Conservation (phyloP, 495 filamentous ascomycete species). For the Neurospora sp. region DNA sequence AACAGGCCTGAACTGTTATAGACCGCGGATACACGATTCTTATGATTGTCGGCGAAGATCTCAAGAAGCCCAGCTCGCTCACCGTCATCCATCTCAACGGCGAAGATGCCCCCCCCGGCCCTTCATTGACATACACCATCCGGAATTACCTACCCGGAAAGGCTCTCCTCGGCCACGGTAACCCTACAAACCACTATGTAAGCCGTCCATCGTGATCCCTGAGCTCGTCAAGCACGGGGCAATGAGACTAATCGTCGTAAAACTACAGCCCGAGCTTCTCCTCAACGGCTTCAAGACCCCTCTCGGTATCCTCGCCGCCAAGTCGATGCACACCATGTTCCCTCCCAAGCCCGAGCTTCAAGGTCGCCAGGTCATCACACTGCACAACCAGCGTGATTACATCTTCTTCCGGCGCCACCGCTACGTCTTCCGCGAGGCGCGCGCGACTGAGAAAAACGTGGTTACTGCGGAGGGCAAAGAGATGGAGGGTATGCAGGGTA, state of each 20-base stretch:
- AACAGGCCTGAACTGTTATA: conserved; percentile 1
- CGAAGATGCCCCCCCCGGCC: conserved; percentile 51
- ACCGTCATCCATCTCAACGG: conserved; percentile 63
- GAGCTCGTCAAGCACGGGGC: too few species aligned
- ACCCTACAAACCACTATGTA: conserved; percentile 69
- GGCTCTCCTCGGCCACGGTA: conserved; percentile 77
- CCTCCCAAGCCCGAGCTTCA: conserved; percentile 71
- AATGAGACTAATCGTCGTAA: conserved; percentile 3
- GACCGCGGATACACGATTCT: conserved; percentile 69
- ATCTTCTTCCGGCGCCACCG: conserved; percentile 85
- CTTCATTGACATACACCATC: conserved; percentile 63
- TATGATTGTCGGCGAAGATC: conserved; percentile 73
- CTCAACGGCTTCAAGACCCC: conserved; percentile 94
- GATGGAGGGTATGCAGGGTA: conserved; percentile 68
- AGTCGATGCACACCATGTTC: conserved; percentile 74
- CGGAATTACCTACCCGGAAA: conserved; percentile 79
- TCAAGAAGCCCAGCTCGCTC: conserved; percentile 65
- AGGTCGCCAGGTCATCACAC: conserved; percentile 78
- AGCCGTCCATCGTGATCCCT: neutral
- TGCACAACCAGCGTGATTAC: conserved; percentile 92
- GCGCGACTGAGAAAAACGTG: conserved; percentile 75
- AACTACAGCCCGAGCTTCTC: conserved; percentile 63
- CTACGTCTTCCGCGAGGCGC: conserved; percentile 85
- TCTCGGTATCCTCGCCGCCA: conserved; percentile 78
- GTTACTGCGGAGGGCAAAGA: conserved; percentile 80